Conservation (phyloP, 2,329 filamentous ascomycete species). For the Chaetomium sp. region DNA sequence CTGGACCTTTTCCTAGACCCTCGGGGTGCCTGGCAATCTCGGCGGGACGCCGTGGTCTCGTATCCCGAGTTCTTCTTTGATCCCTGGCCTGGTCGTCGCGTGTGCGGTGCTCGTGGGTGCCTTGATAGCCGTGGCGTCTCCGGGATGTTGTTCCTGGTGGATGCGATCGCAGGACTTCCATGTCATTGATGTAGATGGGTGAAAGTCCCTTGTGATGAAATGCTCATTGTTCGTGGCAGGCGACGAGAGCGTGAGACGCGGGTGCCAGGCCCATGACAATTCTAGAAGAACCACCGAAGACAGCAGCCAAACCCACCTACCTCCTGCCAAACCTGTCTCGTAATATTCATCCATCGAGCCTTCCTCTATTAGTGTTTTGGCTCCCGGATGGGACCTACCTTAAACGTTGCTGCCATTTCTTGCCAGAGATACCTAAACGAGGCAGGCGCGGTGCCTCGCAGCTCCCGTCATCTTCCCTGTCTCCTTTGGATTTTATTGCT, state of each 20-base stretch:
- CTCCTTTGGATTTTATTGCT: no score
- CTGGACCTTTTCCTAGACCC: background rate
- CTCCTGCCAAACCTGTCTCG: background rate
- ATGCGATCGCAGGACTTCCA: constrained; percentile 11
- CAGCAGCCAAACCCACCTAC: background rate
- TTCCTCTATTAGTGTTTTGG: background rate
- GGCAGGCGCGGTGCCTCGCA: no score
- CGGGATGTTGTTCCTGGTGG: background rate
- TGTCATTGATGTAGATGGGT: background rate
- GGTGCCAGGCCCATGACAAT: background rate
- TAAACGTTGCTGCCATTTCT: background rate
- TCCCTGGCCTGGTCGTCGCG: background rate
- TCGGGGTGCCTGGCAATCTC: background rate
- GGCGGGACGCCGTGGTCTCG: background rate
- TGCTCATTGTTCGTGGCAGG: background rate
- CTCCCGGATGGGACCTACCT: background rate
- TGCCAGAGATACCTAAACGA: no score
- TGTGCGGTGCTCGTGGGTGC: background rate
- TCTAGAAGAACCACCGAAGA: background rate
- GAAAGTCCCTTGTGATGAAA: background rate
- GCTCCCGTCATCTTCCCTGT: no score
- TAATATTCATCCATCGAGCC: background rate
- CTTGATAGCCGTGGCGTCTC: background rate
- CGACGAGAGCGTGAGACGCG: no score
- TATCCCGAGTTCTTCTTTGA: background rate